Evolutionary conservation across 2,329 filamentous ascomycete genomes (phyloP).

Genomic region (Blastomyces emzantsi): DNA sequence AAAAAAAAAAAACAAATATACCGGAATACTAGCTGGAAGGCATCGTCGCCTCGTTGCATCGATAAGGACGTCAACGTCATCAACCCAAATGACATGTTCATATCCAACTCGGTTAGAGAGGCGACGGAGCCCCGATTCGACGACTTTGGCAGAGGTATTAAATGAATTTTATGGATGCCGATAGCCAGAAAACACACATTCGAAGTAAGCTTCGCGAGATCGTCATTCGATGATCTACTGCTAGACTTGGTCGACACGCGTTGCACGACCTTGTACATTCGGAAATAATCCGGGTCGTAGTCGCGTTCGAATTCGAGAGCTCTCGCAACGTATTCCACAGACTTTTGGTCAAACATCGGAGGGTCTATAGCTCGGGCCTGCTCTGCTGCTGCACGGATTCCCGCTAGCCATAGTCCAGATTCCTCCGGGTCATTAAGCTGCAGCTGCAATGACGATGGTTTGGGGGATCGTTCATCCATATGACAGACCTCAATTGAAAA

Average conservation of each 20-base stretch:
- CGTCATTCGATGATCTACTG: slow-evolving; percentile 53
- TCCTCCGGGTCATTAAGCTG: slow-evolving; percentile 57
- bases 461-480: slow-evolving; percentile 53
- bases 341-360: slow-evolving; percentile 47
- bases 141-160: slow-evolving; percentile 53
- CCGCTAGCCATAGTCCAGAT: slow-evolving; percentile 55
- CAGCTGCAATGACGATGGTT: slow-evolving; percentile 54
- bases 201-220: slow-evolving; percentile 55
- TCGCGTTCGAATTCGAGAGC: slow-evolving; percentile 57
- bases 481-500: slow-evolving; percentile 60
- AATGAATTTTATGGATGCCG: slow-evolving; percentile 59
- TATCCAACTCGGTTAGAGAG: slow-evolving; percentile 43
- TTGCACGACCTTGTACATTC: slow-evolving; percentile 60
- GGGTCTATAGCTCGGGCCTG: slow-evolving; percentile 45
- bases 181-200: slow-evolving; percentile 60
- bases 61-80: slow-evolving; percentile 52
- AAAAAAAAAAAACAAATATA: slow-evolving; percentile 21
- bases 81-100: slow-evolving; percentile 48
- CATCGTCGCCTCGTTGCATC: slow-evolving; percentile 55
- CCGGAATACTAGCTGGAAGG: slow-evolving; percentile 57
- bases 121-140: slow-evolving; percentile 47
- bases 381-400: slow-evolving; percentile 52
- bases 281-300: slow-evolving; percentile 58
- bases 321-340: slow-evolving; percentile 54
- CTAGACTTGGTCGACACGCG: slow-evolving; percentile 49